A percentile compares a stretch with the other conserved stretches of the same genome.
phyloP scores from a whole-genome alignment of 257 asterid genomes.

The Parsonsia alboflavescens region DNA sequence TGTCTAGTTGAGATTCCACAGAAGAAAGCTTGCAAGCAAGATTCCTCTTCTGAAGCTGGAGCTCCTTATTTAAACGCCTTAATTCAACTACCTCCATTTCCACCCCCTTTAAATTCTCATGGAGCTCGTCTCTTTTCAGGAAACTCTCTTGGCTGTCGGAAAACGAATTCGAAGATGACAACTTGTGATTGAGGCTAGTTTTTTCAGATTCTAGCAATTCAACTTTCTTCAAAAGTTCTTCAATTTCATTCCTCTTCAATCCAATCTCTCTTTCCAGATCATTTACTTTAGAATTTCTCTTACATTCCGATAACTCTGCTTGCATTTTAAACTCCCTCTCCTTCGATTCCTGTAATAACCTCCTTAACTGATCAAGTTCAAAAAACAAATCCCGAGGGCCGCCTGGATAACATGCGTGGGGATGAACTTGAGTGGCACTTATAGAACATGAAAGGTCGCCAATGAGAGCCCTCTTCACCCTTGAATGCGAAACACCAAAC shows the following conservation, averaged over 20 bases:
- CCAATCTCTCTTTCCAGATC: conserved; percentile 64
- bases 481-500: conserved; percentile 33
- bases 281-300: conserved; percentile 37
- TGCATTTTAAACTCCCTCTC: conserved; percentile 72
- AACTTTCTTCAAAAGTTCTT: conserved; percentile 48
- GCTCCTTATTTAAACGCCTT: conserved; percentile 88
- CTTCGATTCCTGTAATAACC: conserved; percentile 71
- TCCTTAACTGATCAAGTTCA: conserved; percentile 84
- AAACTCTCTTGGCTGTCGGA: conserved; percentile 37
- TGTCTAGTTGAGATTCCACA: conserved; percentile 57
- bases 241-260: conserved; percentile 45
- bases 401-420: conserved; percentile 34
- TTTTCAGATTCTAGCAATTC: conserved; percentile 55
- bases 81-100: conserved; percentile 86
- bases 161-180: conserved; percentile 35
- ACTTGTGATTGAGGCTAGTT: conserved; percentile 44
- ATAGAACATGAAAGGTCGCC: conserved; percentile 74
- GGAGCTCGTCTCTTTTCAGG: conserved; percentile 28
- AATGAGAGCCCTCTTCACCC: conserved; percentile 72
- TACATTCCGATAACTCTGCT: conserved; percentile 55
- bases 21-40: conserved; percentile 63
- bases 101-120: conserved; percentile 28
- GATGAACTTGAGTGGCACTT: conserved; percentile 63
- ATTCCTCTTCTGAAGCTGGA: conserved; percentile 86
- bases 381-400: conserved; percentile 63